Conservation (phyloP, 2,329 filamentous ascomycete genomes). For the Lachnellula arida region DNA sequence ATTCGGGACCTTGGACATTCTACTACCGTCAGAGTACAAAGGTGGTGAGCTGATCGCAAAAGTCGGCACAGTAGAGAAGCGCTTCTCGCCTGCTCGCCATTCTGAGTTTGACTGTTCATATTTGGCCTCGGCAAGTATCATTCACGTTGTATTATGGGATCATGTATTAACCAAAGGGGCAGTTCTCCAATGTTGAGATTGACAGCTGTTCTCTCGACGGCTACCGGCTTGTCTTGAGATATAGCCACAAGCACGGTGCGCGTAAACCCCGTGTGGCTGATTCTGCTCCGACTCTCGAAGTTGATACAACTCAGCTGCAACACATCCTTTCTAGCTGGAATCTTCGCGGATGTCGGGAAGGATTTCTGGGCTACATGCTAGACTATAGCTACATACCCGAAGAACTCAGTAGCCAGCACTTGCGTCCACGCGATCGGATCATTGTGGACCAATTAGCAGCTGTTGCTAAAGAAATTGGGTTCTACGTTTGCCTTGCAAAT, state of each 20-base stretch:
- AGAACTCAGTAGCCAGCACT: neutral
- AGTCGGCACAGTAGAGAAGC: neutral
- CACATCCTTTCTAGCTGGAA: neutral
- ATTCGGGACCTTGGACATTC: neutral
- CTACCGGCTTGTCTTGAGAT: neutral
- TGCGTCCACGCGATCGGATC: neutral
- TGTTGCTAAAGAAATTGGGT: neutral
- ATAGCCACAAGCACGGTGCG: neutral
- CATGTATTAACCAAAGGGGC: neutral
- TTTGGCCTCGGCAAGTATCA: neutral
- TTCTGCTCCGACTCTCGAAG: neutral
- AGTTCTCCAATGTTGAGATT: neutral
- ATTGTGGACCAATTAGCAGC: neutral
- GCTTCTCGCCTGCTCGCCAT: neutral
- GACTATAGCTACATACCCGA: neutral
- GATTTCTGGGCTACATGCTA: neutral
- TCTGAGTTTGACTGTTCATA: neutral
- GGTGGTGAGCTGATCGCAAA: neutral
- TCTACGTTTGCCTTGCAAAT: neutral
- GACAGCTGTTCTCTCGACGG: neutral
- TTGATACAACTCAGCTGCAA: neutral
- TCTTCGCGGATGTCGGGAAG: neutral
- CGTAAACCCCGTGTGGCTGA: neutral
- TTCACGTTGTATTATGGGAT: neutral
- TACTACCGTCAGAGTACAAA: neutral